Evolutionary conservation across 768 basidiomycete species (phyloP), one percentile per base, ranked within the genome.

Genomic region (Tephrocybe sp.): DNA sequence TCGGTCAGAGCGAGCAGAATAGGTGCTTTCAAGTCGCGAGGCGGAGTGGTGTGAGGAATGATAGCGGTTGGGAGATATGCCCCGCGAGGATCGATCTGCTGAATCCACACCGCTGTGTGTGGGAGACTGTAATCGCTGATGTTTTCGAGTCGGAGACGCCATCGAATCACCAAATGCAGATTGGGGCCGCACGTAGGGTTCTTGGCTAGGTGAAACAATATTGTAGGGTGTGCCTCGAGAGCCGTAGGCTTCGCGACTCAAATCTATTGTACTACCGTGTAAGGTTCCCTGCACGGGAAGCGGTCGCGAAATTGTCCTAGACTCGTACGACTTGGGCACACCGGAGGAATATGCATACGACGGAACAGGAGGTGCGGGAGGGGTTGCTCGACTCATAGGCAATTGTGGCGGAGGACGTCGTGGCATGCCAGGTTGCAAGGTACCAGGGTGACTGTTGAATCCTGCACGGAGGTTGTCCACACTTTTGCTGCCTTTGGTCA

Each of bases 151-250:
- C n/a, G 75, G 70, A 9, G 77, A 72, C 5, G 69, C 65, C 33
- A 70, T 58, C 13, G 73, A 61, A 46, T 81, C 78, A 42, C 77
- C 82, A n/a, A 75, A 62, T 11, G 85, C 82, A 30, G 87, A 87
- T 43, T 75, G 80, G 1, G 87, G 83, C 33, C 86, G 77, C 16
- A 80, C 75, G 59, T 75, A 79, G 1, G 84, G 82, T 1, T 88
- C 85, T 45, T 75, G 72, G 48, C 62, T 71, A 5, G 80, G 74
- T 13, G 79, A 76, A 48, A 74, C 64, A 45, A 71, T 60, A 36
- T 51, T 58, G 39, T 54, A 52, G 23, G 51, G 44, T 40, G 63
- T 57, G 12, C 55, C 40, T 26, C 69, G 68, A 51, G 60, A 48
- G 16, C 55, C 60, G 45, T 69, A 67, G 16, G 58, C 58, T 48